Percentiles rank a stretch among this genome's conserved stretches.
These are phyloP conservation scores for Lagenidium sp. DNA, from an alignment of 352 stramenopile species.

Conservation along the genomic window DNA sequence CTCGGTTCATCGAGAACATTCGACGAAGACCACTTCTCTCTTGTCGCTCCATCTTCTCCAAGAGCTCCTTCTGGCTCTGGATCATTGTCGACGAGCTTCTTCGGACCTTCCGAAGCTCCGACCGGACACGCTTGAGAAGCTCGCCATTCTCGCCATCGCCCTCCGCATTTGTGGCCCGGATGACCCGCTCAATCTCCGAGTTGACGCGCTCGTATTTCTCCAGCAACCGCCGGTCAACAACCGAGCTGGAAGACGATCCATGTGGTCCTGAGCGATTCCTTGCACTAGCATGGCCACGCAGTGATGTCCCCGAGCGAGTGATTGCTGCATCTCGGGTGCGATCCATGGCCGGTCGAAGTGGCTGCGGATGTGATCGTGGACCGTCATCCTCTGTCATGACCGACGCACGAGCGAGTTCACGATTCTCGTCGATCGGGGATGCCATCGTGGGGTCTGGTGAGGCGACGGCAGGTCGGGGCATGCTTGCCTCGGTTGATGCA, in stretches of 20 bases:
- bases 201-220: slow-evolving; percentile 75
- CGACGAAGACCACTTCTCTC: slow-evolving; percentile 51
- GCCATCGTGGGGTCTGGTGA: no score
- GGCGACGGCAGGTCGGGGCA: no score
- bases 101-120: slow-evolving; percentile 48
- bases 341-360: no score
- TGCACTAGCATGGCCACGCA: no score
- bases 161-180: slow-evolving; percentile 38
- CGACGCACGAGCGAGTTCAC: no score
- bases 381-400: no score
- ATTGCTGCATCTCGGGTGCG: no score
- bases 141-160: slow-evolving; percentile 13
- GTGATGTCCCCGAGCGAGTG: no score
- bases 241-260: slow-evolving; percentile 15
- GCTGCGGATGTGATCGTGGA: no score
- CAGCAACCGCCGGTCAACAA: slow-evolving; percentile 48
- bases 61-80: slow-evolving; percentile 69
- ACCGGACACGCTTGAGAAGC: slow-evolving; percentile 17
- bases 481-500: no score
- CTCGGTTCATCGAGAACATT: slow-evolving; percentile 64
- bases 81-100: slow-evolving; percentile 66
- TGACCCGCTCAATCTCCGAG: slow-evolving; percentile 60
- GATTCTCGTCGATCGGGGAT: no score
- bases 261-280: no score
- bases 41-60: slow-evolving; percentile 76